Base-by-base conservation (phyloP, 1,139 yeast species). In the Debaryomycetaceae sp. region DNA sequence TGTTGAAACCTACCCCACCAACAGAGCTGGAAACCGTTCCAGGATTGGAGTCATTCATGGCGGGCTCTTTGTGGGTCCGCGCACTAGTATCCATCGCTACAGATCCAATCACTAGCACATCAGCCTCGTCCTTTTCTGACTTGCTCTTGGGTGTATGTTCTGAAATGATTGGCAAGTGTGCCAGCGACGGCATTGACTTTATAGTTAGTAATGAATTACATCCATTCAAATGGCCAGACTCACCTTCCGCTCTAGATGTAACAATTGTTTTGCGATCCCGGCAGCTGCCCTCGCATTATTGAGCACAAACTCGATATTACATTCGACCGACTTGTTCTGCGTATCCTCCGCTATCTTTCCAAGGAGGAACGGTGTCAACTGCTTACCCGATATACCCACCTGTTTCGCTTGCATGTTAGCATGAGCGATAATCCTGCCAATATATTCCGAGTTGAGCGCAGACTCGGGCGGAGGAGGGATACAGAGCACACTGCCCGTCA, bases 1-100 rank as follows among this genome's bases (percentile, higher is more conserved):
- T 74, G 43, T 85, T 86, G 44, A 69, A 77, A 0, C 85, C 95
- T 1, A 85, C 95, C 0, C 95, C 95, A 1, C 95, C 95, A 7
- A 82, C 49, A 0, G 80, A 63, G 4, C 75, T 62, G 2, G 51
- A 42, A 2, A 73, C 63, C 1, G 42, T 46, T 0, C 92, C 90
- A 0, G 92, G 90, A 37, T 80, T 80, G 2, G 95, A 83, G 32
- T 90, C 92, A 4, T 59, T 56, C 39, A 69, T 40, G 15, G 53
- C 46, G 13, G 55, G 43, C 1, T 49, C 44, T 0, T 46, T 37
- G 0, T 38, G 36, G 3, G 72, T 40, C 6, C 10, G 8, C 23
- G 58, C 55, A 27, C 75, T 73, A 2, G 82, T 62, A 44, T 85
- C 95, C 22, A 80, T 52, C 0, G 95, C 94, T 22, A 85, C 57